Evolutionary conservation across 1,284 basidiomycete species (phyloP).

Genomic region (Wolfiporia cocos): DNA sequence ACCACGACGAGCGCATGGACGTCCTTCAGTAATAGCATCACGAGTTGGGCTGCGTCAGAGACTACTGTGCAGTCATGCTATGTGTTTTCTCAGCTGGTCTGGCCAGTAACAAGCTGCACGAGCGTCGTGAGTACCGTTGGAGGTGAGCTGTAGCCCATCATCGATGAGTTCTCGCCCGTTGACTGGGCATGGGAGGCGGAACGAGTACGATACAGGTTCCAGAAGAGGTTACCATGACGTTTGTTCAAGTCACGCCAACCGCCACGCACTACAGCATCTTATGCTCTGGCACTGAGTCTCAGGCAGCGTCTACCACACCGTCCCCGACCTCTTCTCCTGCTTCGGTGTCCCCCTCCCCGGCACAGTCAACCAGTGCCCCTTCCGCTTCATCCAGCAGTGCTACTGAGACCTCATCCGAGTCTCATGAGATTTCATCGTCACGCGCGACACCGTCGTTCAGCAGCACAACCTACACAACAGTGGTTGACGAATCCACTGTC

Average conservation of each 20-base stretch:
- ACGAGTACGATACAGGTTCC: slow-evolving; percentile 2
- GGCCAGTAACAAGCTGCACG: background rate
- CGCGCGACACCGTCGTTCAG: background rate
- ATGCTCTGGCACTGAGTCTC: background rate
- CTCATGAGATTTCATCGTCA: background rate
- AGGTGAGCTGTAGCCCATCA: background rate
- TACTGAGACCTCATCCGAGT: background rate
- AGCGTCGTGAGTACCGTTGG: slow-evolving; percentile 1
- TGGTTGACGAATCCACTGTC: background rate
- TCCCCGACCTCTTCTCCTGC: background rate
- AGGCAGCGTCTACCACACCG: background rate
- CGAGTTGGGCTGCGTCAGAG: background rate
- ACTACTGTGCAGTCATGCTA: slow-evolving; percentile 4
- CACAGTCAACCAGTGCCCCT: background rate
- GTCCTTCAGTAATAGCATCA: slow-evolving; percentile 5
- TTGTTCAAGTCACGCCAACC: background rate
- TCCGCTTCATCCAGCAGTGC: background rate
- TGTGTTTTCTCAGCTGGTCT: background rate
- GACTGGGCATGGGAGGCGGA: background rate
- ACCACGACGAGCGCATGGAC: slow-evolving; percentile 4
- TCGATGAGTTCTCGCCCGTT: background rate
- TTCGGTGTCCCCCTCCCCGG: background rate
- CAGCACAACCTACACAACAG: background rate
- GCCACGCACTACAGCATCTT: slow-evolving; percentile 1
- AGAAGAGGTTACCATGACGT: background rate